Conservation (phyloP, 1,284 basidiomycete genomes). For the Rhizopogon parksii region DNA sequence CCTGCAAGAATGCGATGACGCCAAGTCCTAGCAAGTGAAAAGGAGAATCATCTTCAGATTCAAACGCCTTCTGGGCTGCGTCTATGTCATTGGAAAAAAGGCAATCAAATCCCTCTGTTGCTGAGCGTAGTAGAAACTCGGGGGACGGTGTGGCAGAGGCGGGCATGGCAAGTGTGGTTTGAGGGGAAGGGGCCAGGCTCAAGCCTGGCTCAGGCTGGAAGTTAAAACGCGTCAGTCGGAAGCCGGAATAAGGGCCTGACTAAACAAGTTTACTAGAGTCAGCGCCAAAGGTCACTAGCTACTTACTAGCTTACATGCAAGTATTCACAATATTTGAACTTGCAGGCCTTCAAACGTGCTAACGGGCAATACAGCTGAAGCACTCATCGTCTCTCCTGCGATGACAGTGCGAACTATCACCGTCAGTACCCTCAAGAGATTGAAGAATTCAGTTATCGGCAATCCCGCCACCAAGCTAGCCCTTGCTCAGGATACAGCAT, state of each 20-base stretch:
- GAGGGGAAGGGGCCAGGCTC: not conserved
- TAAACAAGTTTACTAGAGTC: too few relatives aligned
- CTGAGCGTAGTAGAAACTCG: slow-evolving; percentile 39
- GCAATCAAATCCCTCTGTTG: slow-evolving; percentile 55
- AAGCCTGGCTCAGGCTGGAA: too few relatives aligned
- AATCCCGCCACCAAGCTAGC: slow-evolving; percentile 62
- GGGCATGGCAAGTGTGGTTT: not conserved
- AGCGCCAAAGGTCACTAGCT: too few relatives aligned
- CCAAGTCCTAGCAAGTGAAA: slow-evolving; percentile 68
- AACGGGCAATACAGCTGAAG: too few relatives aligned
- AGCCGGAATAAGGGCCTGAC: not conserved
- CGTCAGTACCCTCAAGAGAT: slow-evolving; percentile 44
- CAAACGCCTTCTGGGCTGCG: slow-evolving; percentile 46
- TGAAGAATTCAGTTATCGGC: slow-evolving; percentile 70
- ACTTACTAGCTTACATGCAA: too few relatives aligned
- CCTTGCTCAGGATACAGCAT: slow-evolving; percentile 45
- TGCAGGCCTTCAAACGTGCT: too few relatives aligned
- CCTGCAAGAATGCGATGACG: slow-evolving; percentile 68
- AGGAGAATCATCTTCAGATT: slow-evolving; percentile 41
- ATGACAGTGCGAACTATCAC: slow-evolving; percentile 37
- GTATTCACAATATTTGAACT: too few relatives aligned
- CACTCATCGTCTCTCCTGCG: not conserved
- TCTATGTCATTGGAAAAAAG: slow-evolving; percentile 63
- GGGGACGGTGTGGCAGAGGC: not conserved
- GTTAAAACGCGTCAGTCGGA: not conserved